Evolutionary conservation across 1,284 basidiomycete species (phyloP).

Genomic region (Inonotus obliquus): DNA sequence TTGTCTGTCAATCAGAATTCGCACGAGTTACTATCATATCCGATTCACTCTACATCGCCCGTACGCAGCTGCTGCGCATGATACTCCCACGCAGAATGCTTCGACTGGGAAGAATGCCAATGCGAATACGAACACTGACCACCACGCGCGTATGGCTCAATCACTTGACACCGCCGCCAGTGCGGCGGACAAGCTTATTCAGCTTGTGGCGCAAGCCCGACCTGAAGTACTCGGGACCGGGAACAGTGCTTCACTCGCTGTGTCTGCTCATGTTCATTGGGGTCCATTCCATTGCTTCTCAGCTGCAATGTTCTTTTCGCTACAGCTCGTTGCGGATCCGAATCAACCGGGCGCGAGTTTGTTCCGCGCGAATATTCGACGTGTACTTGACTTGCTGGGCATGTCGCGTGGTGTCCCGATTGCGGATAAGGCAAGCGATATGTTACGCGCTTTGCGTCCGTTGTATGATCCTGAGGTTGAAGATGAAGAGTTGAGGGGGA

Average conservation of each 20-base stretch:
- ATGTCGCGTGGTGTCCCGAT: conserved; percentile 55
- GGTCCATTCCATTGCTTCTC: conserved; percentile 77
- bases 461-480: conserved; percentile 41
- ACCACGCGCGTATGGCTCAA: conserved; percentile 45
- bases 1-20: conserved; percentile 32
- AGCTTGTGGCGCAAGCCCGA: conserved; percentile 62
- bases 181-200: conserved; percentile 70
- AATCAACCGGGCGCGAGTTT: conserved; percentile 69
- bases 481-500: conserved; percentile 29
- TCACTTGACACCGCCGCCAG: conserved; percentile 67
- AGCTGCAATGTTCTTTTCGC: conserved; percentile 82
- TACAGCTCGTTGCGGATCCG: conserved; percentile 73
- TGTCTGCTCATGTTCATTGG: conserved; percentile 79
- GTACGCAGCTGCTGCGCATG: conserved; percentile 46
- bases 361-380: conserved; percentile 68
- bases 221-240: conserved; percentile 57
- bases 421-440: conserved; percentile 67
- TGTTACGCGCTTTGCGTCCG: conserved; percentile 63
- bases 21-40: conserved; percentile 71
- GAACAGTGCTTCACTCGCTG: conserved; percentile 53
- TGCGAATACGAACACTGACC: conserved; percentile 19
- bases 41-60: conserved; percentile 78
- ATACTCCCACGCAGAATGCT: conserved; percentile 1
- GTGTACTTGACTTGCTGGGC: conserved; percentile 59
- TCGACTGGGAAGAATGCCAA: conserved; percentile 1